Percentiles rank a stretch among this genome's conserved stretches.
Evolutionary conservation across 2,329 filamentous ascomycete genomes (phyloP).

Genomic region (Aspergillus bombycis): DNA sequence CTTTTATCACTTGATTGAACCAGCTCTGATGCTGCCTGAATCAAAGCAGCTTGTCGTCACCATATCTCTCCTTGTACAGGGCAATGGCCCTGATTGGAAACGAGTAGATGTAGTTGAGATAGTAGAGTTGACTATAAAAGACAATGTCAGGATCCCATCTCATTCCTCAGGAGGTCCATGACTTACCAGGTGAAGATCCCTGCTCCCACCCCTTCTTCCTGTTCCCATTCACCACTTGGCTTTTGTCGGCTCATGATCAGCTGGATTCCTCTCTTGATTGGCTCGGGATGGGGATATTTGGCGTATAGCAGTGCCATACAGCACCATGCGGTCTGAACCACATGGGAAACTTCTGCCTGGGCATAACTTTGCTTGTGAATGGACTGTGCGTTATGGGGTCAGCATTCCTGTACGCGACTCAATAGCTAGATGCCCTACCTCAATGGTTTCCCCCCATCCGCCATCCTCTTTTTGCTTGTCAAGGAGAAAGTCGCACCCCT

Average conservation of each 20-base stretch:
- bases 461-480: neutral
- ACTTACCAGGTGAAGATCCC: constrained; percentile 13
- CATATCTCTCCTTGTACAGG: constrained; percentile 8
- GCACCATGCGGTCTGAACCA: neutral
- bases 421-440: neutral
- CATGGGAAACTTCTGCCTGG: neutral
- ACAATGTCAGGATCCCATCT: neutral
- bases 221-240: constrained; percentile 11
- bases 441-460: constrained; percentile 5
- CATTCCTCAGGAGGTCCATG: neutral
- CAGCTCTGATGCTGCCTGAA: too few species aligned
- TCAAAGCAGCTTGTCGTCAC: neutral
- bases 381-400: neutral
- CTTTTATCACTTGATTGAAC: too few species aligned
- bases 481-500: neutral
- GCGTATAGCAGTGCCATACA: neutral
- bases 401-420: neutral
- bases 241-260: constrained; percentile 14
- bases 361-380: neutral
- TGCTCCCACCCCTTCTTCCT: constrained; percentile 10
- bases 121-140: constrained; percentile 5
- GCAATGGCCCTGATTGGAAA: constrained; percentile 9
- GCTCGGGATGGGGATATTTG: neutral
- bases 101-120: constrained; percentile 12
- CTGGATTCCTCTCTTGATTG: neutral